Evolutionary conservation across 1,284 basidiomycete genomes (phyloP), one percentile per base, ranked within the genome.

Genomic region (Xerocomus amazonicus): DNA sequence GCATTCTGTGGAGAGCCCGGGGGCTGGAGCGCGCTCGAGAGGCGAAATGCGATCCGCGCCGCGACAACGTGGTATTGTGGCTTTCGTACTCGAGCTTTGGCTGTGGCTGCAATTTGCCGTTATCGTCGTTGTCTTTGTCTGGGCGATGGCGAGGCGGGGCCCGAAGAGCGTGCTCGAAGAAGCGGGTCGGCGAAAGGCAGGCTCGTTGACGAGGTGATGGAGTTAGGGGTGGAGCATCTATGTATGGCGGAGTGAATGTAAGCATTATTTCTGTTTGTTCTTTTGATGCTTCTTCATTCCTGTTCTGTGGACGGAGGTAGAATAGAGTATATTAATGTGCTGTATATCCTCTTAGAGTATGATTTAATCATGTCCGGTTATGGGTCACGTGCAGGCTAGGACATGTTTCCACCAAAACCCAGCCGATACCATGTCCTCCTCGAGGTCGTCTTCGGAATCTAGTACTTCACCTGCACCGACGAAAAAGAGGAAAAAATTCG

Each of bases 101-200:
- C 65, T 90, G 50, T 88, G 87, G 87, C 63, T 89, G 46, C 87
- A 90, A 66, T 90, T 90, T 61, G 70, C 63, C 8, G 73, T 89
- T 52, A 80, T 90, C 54, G 75, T 90, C 23, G 51, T 83, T 37
- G 81, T 90, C 41, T 90, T 90, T 63, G 63, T 90, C 50, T 90
- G 80, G 75, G 78, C 84, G 34, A 86, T 90, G 83, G 85, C 86
- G 51, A 80, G 74, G 65, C 75, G 79, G 27, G 88, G 87, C 7
- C 87, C 87, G 2, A 83, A 81, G 71, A 76, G 76, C 45, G 78
- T 90, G 42, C 58, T 90, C 50, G 71, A 71, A 34, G 77, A 81
- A 53, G 74, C 76, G 13, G 77, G 77, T 44, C 69, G 69, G 56
- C 72, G 67, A 60, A 73, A 70, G 58, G 66, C 57, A 43, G 59